phyloP scores from a whole-genome alignment of 495 filamentous ascomycete species.

The Tuber brumale region DNA sequence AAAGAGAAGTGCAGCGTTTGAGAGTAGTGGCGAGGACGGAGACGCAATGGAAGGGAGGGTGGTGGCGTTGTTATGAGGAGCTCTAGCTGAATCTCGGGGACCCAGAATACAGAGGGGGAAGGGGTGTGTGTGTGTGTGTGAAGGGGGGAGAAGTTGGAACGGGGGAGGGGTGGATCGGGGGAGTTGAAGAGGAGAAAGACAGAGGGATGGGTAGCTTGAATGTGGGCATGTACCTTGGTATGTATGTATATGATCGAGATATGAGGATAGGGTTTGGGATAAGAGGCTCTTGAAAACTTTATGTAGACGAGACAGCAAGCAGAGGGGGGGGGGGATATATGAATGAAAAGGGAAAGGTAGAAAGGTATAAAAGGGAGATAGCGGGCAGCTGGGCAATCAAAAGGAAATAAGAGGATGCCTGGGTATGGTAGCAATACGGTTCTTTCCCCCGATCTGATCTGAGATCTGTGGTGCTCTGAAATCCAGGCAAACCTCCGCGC shows the following conservation, averaged over 20 bases:
- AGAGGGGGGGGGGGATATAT: background rate
- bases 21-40: conserved; percentile 23
- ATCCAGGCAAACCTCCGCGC: conserved; percentile 38
- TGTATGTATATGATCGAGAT: conserved; percentile 33
- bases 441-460: conserved; percentile 35
- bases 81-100: background rate
- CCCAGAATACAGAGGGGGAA: conserved; percentile 6
- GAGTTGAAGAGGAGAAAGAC: conserved; percentile 15
- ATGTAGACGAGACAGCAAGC: background rate
- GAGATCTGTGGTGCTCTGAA: conserved; percentile 36
- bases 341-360: background rate
- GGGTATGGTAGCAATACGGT: conserved; percentile 35
- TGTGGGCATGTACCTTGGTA: conserved; percentile 34
- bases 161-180: conserved; percentile 25
- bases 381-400: conserved; percentile 27
- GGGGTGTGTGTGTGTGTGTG: conserved; percentile 6
- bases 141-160: conserved; percentile 26
- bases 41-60: background rate
- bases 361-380: background rate
- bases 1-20: conserved; percentile 1
- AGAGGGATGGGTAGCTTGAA: conserved; percentile 14
- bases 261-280: conserved; percentile 30
- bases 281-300: conserved; percentile 27
- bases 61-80: conserved; percentile 4
- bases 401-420: conserved; percentile 26